Evolutionary conservation across 164 flowering plant genomes (phyloP).

Genomic region (Euptelea pleiosperma): DNA sequence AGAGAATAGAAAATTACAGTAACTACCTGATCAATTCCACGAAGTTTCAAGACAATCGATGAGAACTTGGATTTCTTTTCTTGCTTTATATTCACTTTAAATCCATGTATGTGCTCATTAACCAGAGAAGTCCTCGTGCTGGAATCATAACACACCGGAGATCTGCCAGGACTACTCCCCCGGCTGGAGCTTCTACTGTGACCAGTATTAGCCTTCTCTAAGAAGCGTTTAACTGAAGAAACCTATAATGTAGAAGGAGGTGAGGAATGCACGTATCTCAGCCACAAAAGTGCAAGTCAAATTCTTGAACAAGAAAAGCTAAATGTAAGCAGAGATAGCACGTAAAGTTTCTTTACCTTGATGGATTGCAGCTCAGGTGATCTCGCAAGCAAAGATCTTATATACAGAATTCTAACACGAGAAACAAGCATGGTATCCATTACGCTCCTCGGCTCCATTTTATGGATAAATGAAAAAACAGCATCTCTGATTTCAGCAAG

Average conservation of each 20-base stretch:
- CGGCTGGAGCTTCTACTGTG: slow-evolving; percentile 91
- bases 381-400: slow-evolving; percentile 89
- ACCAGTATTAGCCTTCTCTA: slow-evolving; percentile 74
- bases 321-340: slow-evolving; percentile 2
- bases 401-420: slow-evolving; percentile 93
- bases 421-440: slow-evolving; percentile 99
- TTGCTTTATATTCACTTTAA: slow-evolving; percentile 85
- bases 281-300: neutral
- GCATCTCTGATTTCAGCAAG: slow-evolving; percentile 99
- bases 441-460: slow-evolving; percentile 92
- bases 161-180: slow-evolving; percentile 89
- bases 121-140: slow-evolving; percentile 38
- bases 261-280: slow-evolving; percentile 3
- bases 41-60: slow-evolving; percentile 85
- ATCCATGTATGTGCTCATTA: slow-evolving; percentile 72
- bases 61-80: slow-evolving; percentile 93
- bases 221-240: slow-evolving; percentile 76
- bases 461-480: slow-evolving; percentile 87
- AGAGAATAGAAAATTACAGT: neutral
- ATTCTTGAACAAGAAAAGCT: neutral
- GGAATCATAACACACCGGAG: slow-evolving; percentile 65
- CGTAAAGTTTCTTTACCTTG: slow-evolving; percentile 46
- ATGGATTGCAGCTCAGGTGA: slow-evolving; percentile 96
- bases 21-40: slow-evolving; percentile 90
- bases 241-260: slow-evolving; percentile 46